phyloP scores from a whole-genome alignment of 140 eudicot species.

The Erigeron philadelphicus region DNA sequence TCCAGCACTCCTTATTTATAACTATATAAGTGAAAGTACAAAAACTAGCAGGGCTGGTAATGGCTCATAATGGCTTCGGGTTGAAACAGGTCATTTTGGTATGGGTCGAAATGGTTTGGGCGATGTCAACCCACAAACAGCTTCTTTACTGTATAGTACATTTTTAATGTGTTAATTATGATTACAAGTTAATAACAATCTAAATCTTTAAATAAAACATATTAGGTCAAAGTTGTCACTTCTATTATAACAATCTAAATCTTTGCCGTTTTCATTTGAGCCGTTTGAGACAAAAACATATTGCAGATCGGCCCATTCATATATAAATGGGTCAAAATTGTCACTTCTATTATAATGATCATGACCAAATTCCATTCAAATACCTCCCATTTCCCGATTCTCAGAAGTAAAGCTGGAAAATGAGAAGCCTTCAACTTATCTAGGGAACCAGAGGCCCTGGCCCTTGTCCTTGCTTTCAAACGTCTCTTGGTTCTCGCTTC shows the following conservation, averaged over 20 bases:
- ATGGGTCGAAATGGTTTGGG: background rate
- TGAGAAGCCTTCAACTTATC: constrained; percentile 90
- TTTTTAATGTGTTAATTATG: background rate
- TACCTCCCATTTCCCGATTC: constrained; percentile 92
- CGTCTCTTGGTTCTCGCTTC: constrained; percentile 34
- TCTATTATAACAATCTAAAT: too few relatives aligned
- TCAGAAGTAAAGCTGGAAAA: constrained; percentile 60
- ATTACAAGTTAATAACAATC: constrained; percentile 6
- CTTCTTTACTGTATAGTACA: background rate
- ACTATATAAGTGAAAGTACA: constrained; percentile 6
- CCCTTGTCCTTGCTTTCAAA: constrained; percentile 23
- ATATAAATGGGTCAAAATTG: constrained; percentile 4
- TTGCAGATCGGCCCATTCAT: background rate
- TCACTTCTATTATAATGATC: constrained; percentile 1
- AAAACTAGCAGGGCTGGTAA: background rate
- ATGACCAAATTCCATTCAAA: constrained; percentile 7
- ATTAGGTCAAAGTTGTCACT: background rate
- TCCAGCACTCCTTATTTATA: background rate
- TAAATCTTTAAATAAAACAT: constrained; percentile 11
- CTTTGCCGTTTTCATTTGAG: background rate
- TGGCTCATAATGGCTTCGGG: too few relatives aligned
- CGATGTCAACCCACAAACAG: background rate
- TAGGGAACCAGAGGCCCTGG: constrained; percentile 27
- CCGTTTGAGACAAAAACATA: constrained; percentile 2
- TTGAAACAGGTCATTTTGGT: background rate